Conservation (phyloP, 306 rosid species). For the Malus sieversii region DNA sequence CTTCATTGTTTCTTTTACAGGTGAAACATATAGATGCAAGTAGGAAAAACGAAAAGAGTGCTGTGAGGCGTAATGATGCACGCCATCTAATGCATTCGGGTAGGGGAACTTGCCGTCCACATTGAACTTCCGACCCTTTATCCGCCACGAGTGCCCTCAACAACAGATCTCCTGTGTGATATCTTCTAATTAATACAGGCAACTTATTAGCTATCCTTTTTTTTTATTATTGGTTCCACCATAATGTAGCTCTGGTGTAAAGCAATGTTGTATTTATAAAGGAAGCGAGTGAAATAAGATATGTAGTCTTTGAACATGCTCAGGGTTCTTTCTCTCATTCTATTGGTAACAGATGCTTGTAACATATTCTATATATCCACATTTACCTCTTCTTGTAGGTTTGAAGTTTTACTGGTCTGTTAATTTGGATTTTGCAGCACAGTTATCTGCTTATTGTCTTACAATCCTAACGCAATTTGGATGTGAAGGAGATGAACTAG, state of each 20-base stretch:
- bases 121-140: constrained; percentile 15
- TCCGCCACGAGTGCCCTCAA: constrained; percentile 18
- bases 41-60: constrained; percentile 13
- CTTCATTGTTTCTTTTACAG: constrained; percentile 23
- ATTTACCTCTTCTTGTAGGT: not conserved
- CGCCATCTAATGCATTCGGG: constrained; percentile 23
- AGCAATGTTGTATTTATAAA: constrained; percentile 45
- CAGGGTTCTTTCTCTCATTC: constrained; percentile 34
- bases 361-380: constrained; percentile 10
- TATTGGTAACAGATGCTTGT: constrained; percentile 20
- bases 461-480: not conserved
- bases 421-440: not conserved
- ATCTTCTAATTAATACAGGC: constrained; percentile 33
- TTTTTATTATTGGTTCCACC: constrained; percentile 27
- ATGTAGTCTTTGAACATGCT: constrained; percentile 37
- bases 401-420: not conserved
- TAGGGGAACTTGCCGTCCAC: constrained; percentile 29
- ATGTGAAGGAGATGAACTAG: not conserved
- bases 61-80: constrained; percentile 25
- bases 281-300: constrained; percentile 33
- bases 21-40: constrained; percentile 30
- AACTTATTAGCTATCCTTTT: constrained; percentile 22
- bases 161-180: constrained; percentile 33
- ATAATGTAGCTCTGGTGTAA: constrained; percentile 47
- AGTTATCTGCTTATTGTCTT: not conserved